Evolutionary conservation across 2,329 filamentous ascomycete genomes (phyloP).

Genomic region (Aspergillus ochraceoroseus): DNA sequence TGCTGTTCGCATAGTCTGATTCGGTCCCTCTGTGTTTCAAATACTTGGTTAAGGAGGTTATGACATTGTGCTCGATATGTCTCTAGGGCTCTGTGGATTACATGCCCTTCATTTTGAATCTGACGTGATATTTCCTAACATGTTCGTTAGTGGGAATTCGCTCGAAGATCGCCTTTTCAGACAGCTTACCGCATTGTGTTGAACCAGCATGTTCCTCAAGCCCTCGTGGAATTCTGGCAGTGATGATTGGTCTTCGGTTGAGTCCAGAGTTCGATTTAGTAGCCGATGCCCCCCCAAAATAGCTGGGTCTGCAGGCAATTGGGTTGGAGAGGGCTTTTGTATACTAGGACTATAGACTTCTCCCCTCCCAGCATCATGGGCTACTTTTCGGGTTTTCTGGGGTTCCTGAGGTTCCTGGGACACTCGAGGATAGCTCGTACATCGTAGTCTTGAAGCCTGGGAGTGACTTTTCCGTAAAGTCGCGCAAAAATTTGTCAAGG

Average conservation of each 20-base stretch:
- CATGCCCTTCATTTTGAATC: constrained; percentile 47
- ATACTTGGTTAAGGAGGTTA: constrained; percentile 42
- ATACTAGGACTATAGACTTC: too few relatives aligned
- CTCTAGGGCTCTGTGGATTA: constrained; percentile 42
- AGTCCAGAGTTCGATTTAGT: not conserved
- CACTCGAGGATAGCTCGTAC: too few relatives aligned
- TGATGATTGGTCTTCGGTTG: constrained; percentile 6
- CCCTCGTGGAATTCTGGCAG: constrained; percentile 14
- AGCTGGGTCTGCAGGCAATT: too few relatives aligned
- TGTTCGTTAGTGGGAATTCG: not conserved
- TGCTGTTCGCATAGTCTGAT: constrained; percentile 32
- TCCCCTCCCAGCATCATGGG: too few relatives aligned
- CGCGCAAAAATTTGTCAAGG: too few relatives aligned
- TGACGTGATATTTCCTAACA: constrained; percentile 42
- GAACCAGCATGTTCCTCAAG: constrained; percentile 25
- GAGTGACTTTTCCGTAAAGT: too few relatives aligned
- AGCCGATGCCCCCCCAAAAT: too few relatives aligned
- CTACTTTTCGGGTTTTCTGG: too few relatives aligned
- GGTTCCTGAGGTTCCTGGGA: too few relatives aligned
- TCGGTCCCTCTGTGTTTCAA: constrained; percentile 38
- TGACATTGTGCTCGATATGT: constrained; percentile 44
- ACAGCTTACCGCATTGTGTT: constrained; percentile 31
- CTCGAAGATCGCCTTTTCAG: not conserved
- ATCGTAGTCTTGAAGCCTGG: too few relatives aligned
- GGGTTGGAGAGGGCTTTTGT: too few relatives aligned